phyloP scores from a whole-genome alignment of 1,284 basidiomycete genomes.

The Mycosarcoma mackinlayi region DNA sequence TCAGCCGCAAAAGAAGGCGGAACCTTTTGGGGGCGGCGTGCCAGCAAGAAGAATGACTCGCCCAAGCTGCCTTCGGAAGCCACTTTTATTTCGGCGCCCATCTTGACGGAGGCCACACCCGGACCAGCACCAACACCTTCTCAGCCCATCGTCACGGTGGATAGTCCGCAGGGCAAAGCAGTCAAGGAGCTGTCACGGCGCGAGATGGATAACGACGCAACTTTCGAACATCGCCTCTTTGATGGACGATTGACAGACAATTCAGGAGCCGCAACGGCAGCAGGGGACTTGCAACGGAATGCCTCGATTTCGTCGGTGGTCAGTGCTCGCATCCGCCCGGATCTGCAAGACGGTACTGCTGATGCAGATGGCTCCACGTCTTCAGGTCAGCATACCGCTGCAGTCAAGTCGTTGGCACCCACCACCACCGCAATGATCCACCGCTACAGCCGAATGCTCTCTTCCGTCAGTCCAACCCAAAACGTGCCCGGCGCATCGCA shows the following conservation, averaged over 20 bases:
- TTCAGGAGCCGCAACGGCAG: neutral
- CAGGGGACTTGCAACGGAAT: constrained; percentile 32
- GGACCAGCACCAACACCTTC: constrained; percentile 17
- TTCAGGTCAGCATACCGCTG: constrained; percentile 8
- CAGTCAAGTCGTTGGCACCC: constrained; percentile 35
- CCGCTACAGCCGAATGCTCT: constrained; percentile 57
- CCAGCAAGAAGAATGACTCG: constrained; percentile 25
- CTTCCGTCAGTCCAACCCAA: constrained; percentile 11
- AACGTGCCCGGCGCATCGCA: constrained; percentile 24
- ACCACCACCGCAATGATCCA: constrained; percentile 54
- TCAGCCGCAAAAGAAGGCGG: constrained; percentile 19
- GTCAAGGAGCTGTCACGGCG: neutral
- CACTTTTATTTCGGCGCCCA: constrained; percentile 43
- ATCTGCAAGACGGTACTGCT: constrained; percentile 43
- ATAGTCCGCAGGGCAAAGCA: constrained; percentile 3
- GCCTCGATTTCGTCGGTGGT: constrained; percentile 35
- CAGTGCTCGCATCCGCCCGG: constrained; percentile 29
- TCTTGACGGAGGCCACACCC: constrained; percentile 19
- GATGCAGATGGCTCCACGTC: constrained; percentile 21
- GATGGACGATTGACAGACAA: constrained; percentile 10
- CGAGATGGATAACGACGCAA: constrained; percentile 12
- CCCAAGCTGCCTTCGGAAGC: constrained; percentile 30
- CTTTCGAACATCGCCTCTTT: constrained; percentile 36
- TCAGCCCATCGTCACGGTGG: constrained; percentile 16
- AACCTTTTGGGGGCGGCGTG: constrained; percentile 30